Base-by-base conservation (phyloP, 2,329 filamentous ascomycete species). In the Hypoxylon sp. region DNA sequence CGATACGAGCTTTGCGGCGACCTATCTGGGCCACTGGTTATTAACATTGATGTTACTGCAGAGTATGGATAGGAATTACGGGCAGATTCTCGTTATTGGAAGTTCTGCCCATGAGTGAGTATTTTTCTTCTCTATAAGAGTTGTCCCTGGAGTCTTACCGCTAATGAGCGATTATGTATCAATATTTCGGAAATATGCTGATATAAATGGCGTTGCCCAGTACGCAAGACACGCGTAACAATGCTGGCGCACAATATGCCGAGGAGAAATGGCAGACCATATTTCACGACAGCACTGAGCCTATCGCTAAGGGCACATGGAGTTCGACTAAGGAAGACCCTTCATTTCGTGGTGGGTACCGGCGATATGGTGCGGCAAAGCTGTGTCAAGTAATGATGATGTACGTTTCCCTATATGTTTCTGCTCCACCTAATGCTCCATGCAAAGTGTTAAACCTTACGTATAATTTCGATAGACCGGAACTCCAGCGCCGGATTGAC, bases 91-190 rank as follows among this genome's bases (percentile, higher is more conserved):
- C 1, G 54, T 71, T 0, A 42, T 75, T 22, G 68, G 68, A 8
- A 74, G 72, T 54, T 37, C 26, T 42, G 14, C 58, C 3, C 78
- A 81, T 54, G 75, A 81, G 79, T 80, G 68, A 73, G 76, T 70
- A 37, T n/a, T n/a, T 35, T 37, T n/a, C 4, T n/a, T 37, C n/a
- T n/a, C n/a, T n/a, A n/a, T n/a, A n/a, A n/a, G n/a, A 37, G 35
- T 31, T 31, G 2, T 31, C 6, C 6, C 9, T 2, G 29, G 29
- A 2, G 5, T 5, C 29, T 31, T 31, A 31, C 29, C 9, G 29
- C 13, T 37, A n/a, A 37, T 37, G 35, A 6, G 35, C 35, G 13
- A 37, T n/a, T n/a, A n/a, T 2, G 13, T 6, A 37, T 37, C 13
- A 5, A 14, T n/a, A 37, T 14, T 37, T 10, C 3, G 35, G n/a